Base-by-base conservation (phyloP, 2,329 filamentous ascomycete genomes). In the Byssothecium circinans region DNA sequence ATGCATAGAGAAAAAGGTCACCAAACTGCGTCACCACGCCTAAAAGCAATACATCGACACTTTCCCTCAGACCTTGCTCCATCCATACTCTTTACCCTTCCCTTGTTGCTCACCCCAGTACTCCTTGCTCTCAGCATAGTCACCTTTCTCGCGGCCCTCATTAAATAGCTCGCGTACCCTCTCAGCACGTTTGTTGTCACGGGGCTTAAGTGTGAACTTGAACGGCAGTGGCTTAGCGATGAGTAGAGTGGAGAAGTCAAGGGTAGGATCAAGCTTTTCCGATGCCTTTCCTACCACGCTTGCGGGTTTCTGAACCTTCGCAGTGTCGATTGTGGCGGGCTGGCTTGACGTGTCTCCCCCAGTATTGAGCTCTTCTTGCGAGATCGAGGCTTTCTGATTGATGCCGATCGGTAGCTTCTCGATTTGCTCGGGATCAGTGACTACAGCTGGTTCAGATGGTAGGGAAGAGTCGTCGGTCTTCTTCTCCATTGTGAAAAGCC, bases 181-280 rank as follows among this genome's bases (percentile, higher is more conserved):
- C 7, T 58, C 58, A 2, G 64, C 70, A 7, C 72, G 65, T 4
- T 52, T 51, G 14, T 54, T 41, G 41, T 63, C 52, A 3, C 75
- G 67, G 3, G 74, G 64, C 36, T 45, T 59, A 19, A 77, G 61
- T 10, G 67, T 45, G 52, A 77, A 76, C 33, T 69, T 65, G 63
- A 77, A 77, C 0, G 74, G 74, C 14, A 72, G 54, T 1, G 75
- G 75, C 48, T 77, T 76, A 1, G 74, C 74, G 37, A 76, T 77
- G 25, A 77, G 66, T 10, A 77, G 57, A 11, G 70, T 74, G 11
- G 71, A 70, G 56, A 70, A 76, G 51, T 74, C 65, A 30, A 76
- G 69, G 1, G 74, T 76, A 1, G 74, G 73, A 40, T 76, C 74
- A n/a, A 63, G 45, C 8, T 60, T 64, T 17, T 45, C 54, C n/a